Base-by-base conservation (phyloP, 78 protist genomes). In the Isochrysis galbana region DNA sequence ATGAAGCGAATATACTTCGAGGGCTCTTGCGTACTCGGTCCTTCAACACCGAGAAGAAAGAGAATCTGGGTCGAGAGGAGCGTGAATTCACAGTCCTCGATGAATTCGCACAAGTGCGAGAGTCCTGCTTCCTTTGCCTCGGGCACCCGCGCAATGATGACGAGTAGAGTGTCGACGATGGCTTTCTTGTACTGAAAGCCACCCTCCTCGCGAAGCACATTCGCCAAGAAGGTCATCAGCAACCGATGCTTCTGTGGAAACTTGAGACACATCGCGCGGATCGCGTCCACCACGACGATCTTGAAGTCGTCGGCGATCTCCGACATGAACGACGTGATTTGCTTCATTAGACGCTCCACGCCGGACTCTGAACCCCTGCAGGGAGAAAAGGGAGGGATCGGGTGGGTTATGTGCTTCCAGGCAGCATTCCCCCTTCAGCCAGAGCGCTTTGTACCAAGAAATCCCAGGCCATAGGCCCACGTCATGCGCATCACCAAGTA, bases 51-150 rank as follows among this genome's bases (percentile, higher is more conserved):
- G n/a, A 99, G 87, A 44, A 99, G 83, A 87, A 96, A 91, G 26
- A 99, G 96, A 48, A 98, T 96, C 46, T 93, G 94, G 19, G 97
- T 95, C 46, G 97, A 89, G 34, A 99, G 96, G 42, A 47, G 69
- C 39, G 97, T 69, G 95, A 93, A 98, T 87, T 99, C 99, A 94
- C 99, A 99, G 94, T 99, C 99, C 84, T 99, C 99, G 39, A 99
- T 98, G 91, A 98, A 98, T 95, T 98, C 99, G 91, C 99, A 97
- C 44, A 99, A 88, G 69, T 97, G 96, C 38, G 82, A 5, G 42
- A 99, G 96, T n/a, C 98, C 99, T 17, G 91, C 51, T 77, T 94
- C 97, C 69, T 45, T 94, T 2, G 98, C 95, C 34, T 97, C 98
- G 32, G 98, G 98, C 45, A 95, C 95, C 38, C 74, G 82, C 41